These are phyloP conservation scores for Chenopodium album DNA, from an alignment of 148 eudicot species.

Conservation along the genomic window DNA sequence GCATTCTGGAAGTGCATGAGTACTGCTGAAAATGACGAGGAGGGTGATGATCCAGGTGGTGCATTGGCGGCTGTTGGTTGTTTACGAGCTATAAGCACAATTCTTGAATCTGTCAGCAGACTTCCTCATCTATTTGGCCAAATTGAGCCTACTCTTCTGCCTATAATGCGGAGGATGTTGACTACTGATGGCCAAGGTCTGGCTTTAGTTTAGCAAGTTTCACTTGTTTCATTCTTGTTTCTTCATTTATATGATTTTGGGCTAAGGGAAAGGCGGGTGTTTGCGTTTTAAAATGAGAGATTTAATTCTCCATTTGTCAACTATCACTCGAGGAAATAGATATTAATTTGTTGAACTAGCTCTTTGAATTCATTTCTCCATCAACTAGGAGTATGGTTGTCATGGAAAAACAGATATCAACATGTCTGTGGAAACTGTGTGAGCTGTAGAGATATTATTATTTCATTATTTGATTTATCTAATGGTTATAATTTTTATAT, in stretches of 20 bases:
- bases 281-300: neutral
- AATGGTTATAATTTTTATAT: too few relatives aligned
- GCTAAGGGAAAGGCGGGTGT: neutral
- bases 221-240: neutral
- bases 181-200: constrained; percentile 99
- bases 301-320: neutral
- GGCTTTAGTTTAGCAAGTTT: neutral
- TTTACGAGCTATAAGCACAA: constrained; percentile 98
- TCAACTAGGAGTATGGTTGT: neutral
- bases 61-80: constrained; percentile 99
- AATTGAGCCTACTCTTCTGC: constrained; percentile 87
- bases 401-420: neutral
- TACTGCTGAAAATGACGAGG: constrained; percentile 88
- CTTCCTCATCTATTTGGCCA: constrained; percentile 82
- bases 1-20: constrained; percentile 97
- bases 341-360: neutral
- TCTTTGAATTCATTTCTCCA: neutral
- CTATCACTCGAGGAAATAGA: neutral
- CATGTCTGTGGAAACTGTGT: neutral
- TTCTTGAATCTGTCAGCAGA: constrained; percentile 92
- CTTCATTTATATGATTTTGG: neutral
- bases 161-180: constrained; percentile 96
- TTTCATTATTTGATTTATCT: too few relatives aligned
- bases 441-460: neutral
- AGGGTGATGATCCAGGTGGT: constrained; percentile 92